Evolutionary conservation across 2,329 filamentous ascomycete species (phyloP).

Genomic region (Claviceps purpurea): DNA sequence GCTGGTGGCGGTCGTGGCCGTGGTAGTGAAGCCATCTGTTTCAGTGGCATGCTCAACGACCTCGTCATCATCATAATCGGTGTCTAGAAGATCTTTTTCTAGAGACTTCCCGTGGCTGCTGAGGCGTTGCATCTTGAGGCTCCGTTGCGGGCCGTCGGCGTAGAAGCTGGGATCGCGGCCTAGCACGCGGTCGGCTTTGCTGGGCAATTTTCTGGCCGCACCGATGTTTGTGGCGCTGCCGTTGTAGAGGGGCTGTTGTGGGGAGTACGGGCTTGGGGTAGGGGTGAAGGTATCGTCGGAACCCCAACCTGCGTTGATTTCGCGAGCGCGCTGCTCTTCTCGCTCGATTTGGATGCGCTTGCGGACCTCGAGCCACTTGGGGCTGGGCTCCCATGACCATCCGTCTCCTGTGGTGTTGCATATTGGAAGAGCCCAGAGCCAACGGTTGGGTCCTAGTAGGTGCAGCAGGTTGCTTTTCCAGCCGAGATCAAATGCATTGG

Average conservation of each 20-base stretch:
- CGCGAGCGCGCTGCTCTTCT: slow-evolving; percentile 46
- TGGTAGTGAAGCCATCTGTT: not conserved
- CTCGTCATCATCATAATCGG: slow-evolving; percentile 19
- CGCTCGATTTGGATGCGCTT: slow-evolving; percentile 47
- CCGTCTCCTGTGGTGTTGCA: slow-evolving; percentile 82
- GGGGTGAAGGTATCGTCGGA: slow-evolving; percentile 9
- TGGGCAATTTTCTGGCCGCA: slow-evolving; percentile 26
- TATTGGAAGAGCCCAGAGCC: slow-evolving; percentile 69
- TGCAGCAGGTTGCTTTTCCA: slow-evolving; percentile 66
- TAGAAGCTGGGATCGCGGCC: slow-evolving; percentile 44
- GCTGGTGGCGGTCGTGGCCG: slow-evolving; percentile 2
- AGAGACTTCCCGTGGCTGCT: slow-evolving; percentile 31
- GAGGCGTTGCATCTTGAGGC: slow-evolving; percentile 33
- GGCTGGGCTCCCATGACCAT: slow-evolving; percentile 84
- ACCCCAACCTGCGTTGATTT: slow-evolving; percentile 57
- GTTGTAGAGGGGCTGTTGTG: slow-evolving; percentile 1
- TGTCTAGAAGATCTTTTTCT: slow-evolving; percentile 28
- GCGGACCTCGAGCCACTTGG: slow-evolving; percentile 60
- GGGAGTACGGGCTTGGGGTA: not conserved
- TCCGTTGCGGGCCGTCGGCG: slow-evolving; percentile 29
- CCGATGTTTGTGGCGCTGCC: slow-evolving; percentile 2
- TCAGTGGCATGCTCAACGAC: slow-evolving; percentile 8
- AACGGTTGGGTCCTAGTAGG: slow-evolving; percentile 61
- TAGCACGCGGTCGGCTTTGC: slow-evolving; percentile 45
- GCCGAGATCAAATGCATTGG: slow-evolving; percentile 87